A percentile compares a stretch with the other conserved stretches of the same genome.
Evolutionary conservation across 1,139 yeast genomes (phyloP).

Genomic region (Suhomyces anneliseae): DNA sequence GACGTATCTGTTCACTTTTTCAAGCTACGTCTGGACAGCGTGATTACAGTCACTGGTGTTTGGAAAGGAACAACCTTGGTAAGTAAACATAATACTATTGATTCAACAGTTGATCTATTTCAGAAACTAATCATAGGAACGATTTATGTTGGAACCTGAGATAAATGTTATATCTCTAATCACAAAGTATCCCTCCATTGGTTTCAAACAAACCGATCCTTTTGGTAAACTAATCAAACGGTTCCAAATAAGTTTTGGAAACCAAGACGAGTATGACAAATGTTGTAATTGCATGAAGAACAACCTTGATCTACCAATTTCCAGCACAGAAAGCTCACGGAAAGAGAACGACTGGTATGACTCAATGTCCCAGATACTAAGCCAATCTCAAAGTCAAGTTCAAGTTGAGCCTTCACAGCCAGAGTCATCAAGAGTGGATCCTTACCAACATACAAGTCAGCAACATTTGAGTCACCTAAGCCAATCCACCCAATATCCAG

Average conservation of each 20-base stretch:
- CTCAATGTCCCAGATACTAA: neutral
- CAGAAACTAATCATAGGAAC: slow-evolving; percentile 15
- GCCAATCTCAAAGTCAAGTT: neutral
- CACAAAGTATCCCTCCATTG: slow-evolving; percentile 26
- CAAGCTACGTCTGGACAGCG: slow-evolving; percentile 3
- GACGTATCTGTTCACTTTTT: slow-evolving; percentile 23
- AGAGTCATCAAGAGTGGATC: neutral
- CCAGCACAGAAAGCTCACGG: neutral
- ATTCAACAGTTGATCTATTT: neutral
- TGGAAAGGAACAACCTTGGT: slow-evolving; percentile 28
- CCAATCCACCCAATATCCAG: neutral
- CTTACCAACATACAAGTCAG: neutral
- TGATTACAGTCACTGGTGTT: slow-evolving; percentile 4
- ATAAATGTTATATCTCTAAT: slow-evolving; percentile 19
- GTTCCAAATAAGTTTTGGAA: slow-evolving; percentile 14
- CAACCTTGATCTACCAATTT: slow-evolving; percentile 3
- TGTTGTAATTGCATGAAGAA: slow-evolving; percentile 11
- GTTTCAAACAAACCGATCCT: slow-evolving; percentile 22
- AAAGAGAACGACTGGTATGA: neutral
- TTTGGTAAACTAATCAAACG: slow-evolving; percentile 20
- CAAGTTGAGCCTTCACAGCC: neutral
- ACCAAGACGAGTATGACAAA: slow-evolving; percentile 8
- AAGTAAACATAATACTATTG: slow-evolving; percentile 8
- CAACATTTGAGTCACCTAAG: neutral
- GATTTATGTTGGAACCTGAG: slow-evolving; percentile 13